phyloP scores from a whole-genome alignment of 2,329 filamentous ascomycete species.

The Aspergillus fischeri region DNA sequence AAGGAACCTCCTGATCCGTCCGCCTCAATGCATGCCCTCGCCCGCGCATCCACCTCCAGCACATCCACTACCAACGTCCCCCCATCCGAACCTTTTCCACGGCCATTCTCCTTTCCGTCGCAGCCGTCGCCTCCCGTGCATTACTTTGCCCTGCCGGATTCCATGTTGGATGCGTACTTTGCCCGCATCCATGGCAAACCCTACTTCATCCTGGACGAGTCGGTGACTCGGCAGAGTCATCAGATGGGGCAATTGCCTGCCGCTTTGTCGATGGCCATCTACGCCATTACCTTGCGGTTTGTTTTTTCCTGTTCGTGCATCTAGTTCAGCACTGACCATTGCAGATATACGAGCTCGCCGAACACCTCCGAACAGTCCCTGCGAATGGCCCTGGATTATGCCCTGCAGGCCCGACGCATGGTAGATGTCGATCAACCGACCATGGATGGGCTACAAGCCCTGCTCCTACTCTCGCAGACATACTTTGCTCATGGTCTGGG shows the following conservation, averaged over 20 bases:
- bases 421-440: constrained; percentile 78
- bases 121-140: constrained; percentile 39
- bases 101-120: constrained; percentile 3
- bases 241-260: constrained; percentile 61
- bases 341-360: constrained; percentile 67
- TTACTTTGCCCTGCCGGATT: constrained; percentile 51
- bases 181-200: constrained; percentile 74
- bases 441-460: constrained; percentile 70
- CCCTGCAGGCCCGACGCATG: constrained; percentile 62
- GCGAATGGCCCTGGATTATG: constrained; percentile 67
- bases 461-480: constrained; percentile 70
- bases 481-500: constrained; percentile 74
- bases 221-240: constrained; percentile 66
- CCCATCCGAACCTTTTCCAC: constrained; percentile 7
- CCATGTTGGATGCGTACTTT: constrained; percentile 75
- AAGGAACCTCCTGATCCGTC: constrained; percentile 3
- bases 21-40: constrained; percentile 12
- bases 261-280: constrained; percentile 50
- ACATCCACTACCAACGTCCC: background rate
- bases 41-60: background rate
- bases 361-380: constrained; percentile 61
- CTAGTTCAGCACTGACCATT: constrained; percentile 8
- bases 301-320: constrained; percentile 10
- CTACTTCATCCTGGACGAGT: constrained; percentile 76
- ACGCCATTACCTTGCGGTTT: constrained; percentile 60